Conservation (phyloP, 768 basidiomycete species). For the Boletus patriciae region DNA sequence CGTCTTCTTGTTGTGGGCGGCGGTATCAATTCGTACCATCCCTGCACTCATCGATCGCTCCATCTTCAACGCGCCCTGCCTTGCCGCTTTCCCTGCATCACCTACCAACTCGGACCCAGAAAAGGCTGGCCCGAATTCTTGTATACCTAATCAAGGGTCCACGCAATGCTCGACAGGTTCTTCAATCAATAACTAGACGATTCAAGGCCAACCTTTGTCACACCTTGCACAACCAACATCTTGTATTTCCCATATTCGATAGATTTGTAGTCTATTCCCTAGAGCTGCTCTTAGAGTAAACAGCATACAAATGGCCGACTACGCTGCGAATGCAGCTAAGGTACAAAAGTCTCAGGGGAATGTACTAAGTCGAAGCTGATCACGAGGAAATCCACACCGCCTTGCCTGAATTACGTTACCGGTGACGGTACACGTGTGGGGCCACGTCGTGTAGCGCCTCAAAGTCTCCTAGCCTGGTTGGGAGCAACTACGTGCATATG, state of each 20-base stretch:
- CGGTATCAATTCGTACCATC: slow-evolving; percentile 42
- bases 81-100: slow-evolving; percentile 23
- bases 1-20: slow-evolving; percentile 44
- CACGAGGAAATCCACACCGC: too few species aligned
- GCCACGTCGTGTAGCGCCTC: background rate
- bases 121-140: background rate
- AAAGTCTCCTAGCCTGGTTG: slow-evolving; percentile 8
- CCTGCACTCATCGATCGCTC: slow-evolving; percentile 46
- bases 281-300: too few species aligned
- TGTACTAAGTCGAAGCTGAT: too few species aligned
- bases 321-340: too few species aligned
- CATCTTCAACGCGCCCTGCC: slow-evolving; percentile 49
- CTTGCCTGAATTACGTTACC: slow-evolving; percentile 4
- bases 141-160: background rate
- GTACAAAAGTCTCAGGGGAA: background rate
- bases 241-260: background rate
- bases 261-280: background rate
- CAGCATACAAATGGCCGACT: too few species aligned
- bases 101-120: slow-evolving; percentile 11
- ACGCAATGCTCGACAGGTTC: background rate
- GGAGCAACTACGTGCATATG: slow-evolving; percentile 3
- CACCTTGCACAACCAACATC: background rate
- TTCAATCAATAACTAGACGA: background rate
- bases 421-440: slow-evolving; percentile 24
- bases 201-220: background rate